These are phyloP conservation scores for Botrytis deweyae DNA, from an alignment of 2,329 filamentous ascomycete species.

Conservation along the genomic window DNA sequence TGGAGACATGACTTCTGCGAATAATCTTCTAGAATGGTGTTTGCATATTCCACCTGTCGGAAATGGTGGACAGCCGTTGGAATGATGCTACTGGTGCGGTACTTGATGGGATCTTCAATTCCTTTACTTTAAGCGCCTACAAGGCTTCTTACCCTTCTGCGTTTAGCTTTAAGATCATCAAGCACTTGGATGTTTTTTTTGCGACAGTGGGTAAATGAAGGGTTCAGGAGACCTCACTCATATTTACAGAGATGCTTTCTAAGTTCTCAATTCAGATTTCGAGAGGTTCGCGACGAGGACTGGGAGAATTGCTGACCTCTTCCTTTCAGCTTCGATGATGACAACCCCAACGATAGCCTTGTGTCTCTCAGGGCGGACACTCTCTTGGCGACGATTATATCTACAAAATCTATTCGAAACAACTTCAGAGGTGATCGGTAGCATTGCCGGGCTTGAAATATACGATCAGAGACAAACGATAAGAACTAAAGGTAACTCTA, in stretches of 20 bases:
- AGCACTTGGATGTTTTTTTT: background rate
- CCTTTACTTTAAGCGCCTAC: background rate
- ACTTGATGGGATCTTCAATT: background rate
- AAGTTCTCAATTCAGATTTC: background rate
- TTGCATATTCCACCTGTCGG: slow-evolving; percentile 7
- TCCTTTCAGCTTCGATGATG: background rate
- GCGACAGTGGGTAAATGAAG: background rate
- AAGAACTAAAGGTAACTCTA: background rate
- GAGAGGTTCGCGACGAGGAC: background rate
- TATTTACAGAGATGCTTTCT: background rate
- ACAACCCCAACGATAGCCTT: background rate
- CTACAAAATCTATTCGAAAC: background rate
- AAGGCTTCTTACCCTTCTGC: background rate
- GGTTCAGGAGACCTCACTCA: background rate
- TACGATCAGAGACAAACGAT: background rate
- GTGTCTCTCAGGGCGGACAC: background rate
- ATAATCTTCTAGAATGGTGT: slow-evolving; percentile 3
- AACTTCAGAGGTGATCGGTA: background rate
- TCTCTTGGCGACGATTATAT: background rate
- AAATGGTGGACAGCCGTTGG: background rate
- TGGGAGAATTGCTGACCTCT: background rate
- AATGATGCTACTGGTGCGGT: background rate
- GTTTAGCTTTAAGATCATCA: background rate
- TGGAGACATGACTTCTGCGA: background rate
- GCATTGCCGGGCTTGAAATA: background rate